Percentiles rank a stretch among this genome's conserved stretches.
phyloP scores from a whole-genome alignment of 208 protist genomes.

The Entamoeba invadens region DNA sequence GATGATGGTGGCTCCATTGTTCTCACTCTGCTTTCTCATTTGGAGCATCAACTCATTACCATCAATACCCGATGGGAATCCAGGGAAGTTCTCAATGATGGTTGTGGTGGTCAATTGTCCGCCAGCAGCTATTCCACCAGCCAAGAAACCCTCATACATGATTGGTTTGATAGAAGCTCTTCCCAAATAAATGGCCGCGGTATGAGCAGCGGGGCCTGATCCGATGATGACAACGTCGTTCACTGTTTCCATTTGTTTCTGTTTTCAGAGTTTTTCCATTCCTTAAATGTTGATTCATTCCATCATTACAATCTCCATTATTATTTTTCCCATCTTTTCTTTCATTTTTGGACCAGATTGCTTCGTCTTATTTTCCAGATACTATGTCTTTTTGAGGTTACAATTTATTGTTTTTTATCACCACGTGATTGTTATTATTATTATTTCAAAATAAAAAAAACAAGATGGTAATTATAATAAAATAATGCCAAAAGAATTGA shows the following conservation, averaged over 20 bases:
- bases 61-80: neutral
- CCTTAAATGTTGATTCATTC: too few species aligned
- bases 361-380: too few species aligned
- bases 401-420: too few species aligned
- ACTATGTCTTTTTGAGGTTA: too few species aligned
- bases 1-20: neutral
- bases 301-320: too few species aligned
- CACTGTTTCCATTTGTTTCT: neutral
- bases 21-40: neutral
- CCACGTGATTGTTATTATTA: too few species aligned
- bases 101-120: neutral
- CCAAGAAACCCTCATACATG: neutral
- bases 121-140: neutral
- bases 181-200: constrained; percentile 52
- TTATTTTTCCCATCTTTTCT: too few species aligned
- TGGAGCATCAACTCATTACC: neutral
- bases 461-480: too few species aligned
- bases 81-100: neutral
- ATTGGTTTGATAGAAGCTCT: constrained; percentile 3
- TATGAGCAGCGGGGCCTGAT: constrained; percentile 47
- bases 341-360: too few species aligned
- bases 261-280: too few species aligned
- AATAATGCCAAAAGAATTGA: too few species aligned
- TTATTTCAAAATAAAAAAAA: too few species aligned
- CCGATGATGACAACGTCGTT: constrained; percentile 43